Evolutionary conservation across 768 basidiomycete genomes (phyloP).

Genomic region (Psilocybe subaeruginosa): DNA sequence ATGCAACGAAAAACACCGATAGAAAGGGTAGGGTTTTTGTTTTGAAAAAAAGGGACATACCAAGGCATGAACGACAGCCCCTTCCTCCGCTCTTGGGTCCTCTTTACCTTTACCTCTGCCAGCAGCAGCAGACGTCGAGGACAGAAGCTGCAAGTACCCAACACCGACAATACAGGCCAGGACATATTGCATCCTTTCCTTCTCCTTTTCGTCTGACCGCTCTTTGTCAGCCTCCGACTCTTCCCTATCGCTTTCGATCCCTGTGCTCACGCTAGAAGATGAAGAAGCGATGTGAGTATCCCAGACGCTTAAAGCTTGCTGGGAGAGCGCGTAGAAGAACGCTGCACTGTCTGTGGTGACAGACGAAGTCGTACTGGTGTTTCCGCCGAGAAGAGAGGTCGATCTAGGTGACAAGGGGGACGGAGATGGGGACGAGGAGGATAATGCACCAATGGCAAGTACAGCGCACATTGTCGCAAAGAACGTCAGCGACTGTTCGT

Average conservation of each 20-base stretch:
- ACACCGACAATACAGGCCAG: conserved; percentile 62
- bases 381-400: neutral
- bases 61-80: conserved; percentile 38
- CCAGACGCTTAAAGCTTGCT: conserved; percentile 42
- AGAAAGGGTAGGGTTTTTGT: no score
- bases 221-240: neutral
- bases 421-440: conserved; percentile 2
- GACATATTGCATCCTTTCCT: conserved; percentile 52
- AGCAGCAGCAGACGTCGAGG: neutral
- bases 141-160: conserved; percentile 32
- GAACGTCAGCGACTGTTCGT: conserved; percentile 38
- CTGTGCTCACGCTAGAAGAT: neutral
- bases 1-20: no score
- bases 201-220: conserved; percentile 20
- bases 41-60: conserved; percentile 30
- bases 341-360: conserved; percentile 22
- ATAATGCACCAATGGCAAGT: conserved; percentile 57
- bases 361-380: neutral
- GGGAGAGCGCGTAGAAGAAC: conserved; percentile 38
- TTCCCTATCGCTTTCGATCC: neutral
- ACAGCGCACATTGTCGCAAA: conserved; percentile 62
- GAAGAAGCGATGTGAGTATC: conserved; percentile 28
- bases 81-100: neutral
- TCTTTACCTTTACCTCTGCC: conserved; percentile 3
- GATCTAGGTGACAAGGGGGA: neutral